Conservation (phyloP, 345 rosid species). For the Eucalyptus pauciflora region DNA sequence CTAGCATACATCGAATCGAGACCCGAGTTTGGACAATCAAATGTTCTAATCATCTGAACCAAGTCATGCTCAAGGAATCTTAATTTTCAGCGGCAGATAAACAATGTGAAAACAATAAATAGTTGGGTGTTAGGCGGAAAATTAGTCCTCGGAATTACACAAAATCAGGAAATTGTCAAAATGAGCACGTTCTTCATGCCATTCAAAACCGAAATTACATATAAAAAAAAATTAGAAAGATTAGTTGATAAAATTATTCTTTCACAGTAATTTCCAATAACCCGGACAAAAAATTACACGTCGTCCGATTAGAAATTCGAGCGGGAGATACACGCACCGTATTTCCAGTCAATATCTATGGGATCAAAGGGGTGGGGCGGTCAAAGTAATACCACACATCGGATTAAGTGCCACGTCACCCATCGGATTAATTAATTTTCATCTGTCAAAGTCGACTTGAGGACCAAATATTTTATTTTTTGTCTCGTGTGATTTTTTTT, state of each 20-base stretch:
- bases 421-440: background rate
- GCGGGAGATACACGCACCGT: background rate
- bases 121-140: background rate
- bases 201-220: background rate
- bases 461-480: background rate
- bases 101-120: background rate
- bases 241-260: background rate
- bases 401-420: background rate
- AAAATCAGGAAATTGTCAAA: background rate
- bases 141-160: background rate
- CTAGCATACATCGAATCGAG: no score
- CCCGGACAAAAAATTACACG: background rate
- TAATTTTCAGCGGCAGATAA: background rate
- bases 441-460: background rate
- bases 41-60: background rate
- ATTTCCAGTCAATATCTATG: background rate
- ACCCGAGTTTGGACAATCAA: no score
- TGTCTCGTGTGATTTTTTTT: no score
- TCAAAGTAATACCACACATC: background rate
- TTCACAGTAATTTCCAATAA: background rate
- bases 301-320: background rate
- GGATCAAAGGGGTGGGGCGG: background rate
- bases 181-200: background rate
- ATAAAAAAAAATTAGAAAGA: background rate
- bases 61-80: background rate